Evolutionary conservation across 164 flowering plant genomes (phyloP).

Genomic region (Magnolia changhungtana): DNA sequence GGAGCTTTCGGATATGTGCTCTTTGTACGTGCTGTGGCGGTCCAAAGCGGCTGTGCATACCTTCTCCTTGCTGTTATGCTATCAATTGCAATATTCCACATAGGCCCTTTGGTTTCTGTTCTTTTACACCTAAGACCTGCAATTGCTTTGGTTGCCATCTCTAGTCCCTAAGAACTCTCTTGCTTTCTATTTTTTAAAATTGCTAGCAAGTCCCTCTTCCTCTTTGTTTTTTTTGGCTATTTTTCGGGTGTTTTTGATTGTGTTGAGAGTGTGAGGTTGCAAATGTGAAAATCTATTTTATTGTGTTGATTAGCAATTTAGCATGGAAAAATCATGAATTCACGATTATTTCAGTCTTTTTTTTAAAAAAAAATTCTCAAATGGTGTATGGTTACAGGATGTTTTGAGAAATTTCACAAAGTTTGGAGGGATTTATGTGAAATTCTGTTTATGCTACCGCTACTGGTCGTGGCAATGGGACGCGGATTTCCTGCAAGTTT

Average conservation of each 20-base stretch:
- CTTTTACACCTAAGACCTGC: conserved; percentile 87
- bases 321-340: neutral
- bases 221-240: neutral
- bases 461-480: too few relatives aligned
- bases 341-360: too few relatives aligned
- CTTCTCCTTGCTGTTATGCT: conserved; percentile 91
- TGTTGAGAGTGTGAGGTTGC: neutral
- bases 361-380: too few relatives aligned
- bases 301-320: neutral
- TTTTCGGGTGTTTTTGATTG: conserved; percentile 8
- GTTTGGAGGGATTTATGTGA: too few relatives aligned
- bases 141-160: conserved; percentile 91
- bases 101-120: conserved; percentile 90
- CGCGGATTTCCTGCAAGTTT: too few relatives aligned
- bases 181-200: neutral
- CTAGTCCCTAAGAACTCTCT: conserved; percentile 15
- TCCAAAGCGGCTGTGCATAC: conserved; percentile 57
- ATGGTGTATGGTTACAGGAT: too few relatives aligned
- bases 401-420: too few relatives aligned
- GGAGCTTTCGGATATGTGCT: conserved; percentile 77
- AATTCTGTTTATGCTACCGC: too few relatives aligned
- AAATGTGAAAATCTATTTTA: neutral
- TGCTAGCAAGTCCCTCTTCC: neutral
- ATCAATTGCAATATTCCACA: conserved; percentile 95
- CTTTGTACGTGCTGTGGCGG: conserved; percentile 94